These are phyloP conservation scores for Saccharomyces hybrid DNA, from an alignment of 1,139 yeast species.

Conservation along the genomic window DNA sequence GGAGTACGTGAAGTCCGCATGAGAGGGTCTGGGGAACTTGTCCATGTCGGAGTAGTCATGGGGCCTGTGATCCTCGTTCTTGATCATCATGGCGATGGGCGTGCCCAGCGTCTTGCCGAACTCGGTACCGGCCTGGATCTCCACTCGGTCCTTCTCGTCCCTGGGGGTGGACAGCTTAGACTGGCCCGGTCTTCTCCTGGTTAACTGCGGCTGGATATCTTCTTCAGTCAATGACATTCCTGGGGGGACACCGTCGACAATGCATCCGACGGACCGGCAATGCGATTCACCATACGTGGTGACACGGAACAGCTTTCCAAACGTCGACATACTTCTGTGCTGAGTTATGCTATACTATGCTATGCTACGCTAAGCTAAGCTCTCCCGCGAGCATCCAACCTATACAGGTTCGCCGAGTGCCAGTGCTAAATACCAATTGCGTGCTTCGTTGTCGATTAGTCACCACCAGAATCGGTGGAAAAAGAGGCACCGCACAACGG, in stretches of 20 bases:
- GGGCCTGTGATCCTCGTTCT: conserved; percentile 94
- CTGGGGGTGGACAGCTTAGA: conserved; percentile 87
- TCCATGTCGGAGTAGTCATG: conserved; percentile 93
- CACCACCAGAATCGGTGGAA: background rate
- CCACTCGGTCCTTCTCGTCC: conserved; percentile 87
- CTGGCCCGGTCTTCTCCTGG: conserved; percentile 97
- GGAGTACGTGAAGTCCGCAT: conserved; percentile 92
- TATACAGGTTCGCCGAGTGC: background rate
- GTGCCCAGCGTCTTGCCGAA: conserved; percentile 86
- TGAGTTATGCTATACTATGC: background rate
- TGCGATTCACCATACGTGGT: conserved; percentile 98
- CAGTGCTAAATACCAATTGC: background rate
- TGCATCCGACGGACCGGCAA: conserved; percentile 97
- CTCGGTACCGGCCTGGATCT: conserved; percentile 92
- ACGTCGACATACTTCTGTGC: conserved; percentile 46
- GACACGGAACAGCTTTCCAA: conserved; percentile 59
- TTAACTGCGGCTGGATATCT: conserved; percentile 90
- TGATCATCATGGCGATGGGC: conserved; percentile 88
- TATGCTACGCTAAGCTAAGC: background rate
- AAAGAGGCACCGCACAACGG: background rate
- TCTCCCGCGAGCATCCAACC: background rate
- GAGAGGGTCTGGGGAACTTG: conserved; percentile 93
- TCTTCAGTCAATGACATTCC: conserved; percentile 76
- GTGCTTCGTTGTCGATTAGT: background rate
- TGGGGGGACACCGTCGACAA: conserved; percentile 97